A percentile compares a stretch with the other conserved stretches of the same genome.
These are phyloP conservation scores for Cucurbita moschata DNA, from an alignment of 306 rosid species.

Conservation along the genomic window DNA sequence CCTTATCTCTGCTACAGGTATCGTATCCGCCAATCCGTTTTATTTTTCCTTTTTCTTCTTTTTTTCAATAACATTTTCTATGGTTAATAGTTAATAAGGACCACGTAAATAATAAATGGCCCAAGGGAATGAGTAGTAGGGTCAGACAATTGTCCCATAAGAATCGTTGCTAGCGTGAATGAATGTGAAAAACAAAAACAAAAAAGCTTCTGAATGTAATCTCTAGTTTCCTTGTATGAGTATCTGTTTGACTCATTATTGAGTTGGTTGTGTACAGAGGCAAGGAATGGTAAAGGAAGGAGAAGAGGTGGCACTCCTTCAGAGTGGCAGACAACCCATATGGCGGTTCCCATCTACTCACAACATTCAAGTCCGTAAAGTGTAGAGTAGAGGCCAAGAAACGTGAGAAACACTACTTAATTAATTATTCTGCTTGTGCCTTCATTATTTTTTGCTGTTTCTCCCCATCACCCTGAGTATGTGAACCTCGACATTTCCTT, in stretches of 20 bases:
- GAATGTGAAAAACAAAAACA: no score
- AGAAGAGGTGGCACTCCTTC: conserved; percentile 92
- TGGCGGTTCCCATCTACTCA: conserved; percentile 99
- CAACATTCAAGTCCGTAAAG: conserved; percentile 85
- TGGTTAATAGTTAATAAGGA: background rate
- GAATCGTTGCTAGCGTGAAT: background rate
- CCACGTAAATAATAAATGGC: background rate
- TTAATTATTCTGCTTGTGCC: background rate
- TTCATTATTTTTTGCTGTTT: background rate
- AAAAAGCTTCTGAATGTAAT: background rate
- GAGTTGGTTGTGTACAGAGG: conserved; percentile 28
- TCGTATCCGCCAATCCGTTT: background rate
- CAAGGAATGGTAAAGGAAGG: conserved; percentile 95
- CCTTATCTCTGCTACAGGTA: conserved; percentile 58
- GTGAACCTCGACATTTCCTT: background rate
- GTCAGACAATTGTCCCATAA: background rate
- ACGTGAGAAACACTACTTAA: background rate
- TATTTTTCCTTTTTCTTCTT: background rate
- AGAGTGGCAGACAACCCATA: conserved; percentile 95
- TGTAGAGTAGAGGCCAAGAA: conserved; percentile 11
- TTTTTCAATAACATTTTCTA: background rate
- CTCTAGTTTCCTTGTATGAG: background rate
- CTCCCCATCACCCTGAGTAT: background rate
- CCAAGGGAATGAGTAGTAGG: background rate
- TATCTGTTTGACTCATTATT: background rate